Base-by-base conservation (phyloP, 1,139 yeast genomes). In the Debaryomyces udenii region DNA sequence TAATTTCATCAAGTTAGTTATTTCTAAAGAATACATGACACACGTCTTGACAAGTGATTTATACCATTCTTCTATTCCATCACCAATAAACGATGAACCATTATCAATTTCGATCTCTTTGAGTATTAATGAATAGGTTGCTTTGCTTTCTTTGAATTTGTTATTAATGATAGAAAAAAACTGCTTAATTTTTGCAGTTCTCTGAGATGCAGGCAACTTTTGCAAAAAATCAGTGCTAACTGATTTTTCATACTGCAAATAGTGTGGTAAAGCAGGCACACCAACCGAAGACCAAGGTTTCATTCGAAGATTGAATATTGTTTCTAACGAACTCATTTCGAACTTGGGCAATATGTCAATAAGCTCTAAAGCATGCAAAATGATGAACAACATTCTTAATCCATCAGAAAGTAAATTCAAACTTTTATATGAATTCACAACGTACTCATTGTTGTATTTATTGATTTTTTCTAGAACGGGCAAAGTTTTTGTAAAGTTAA, bases 211-310 rank as follows among this genome's bases (percentile, higher is more conserved):
- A 3, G 37, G 10, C 9, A 34, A 26, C 2, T 31, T 23, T n/a
- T 22, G 30, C 22, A 18, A 49, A 26, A 27, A 46, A 38, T 17
- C 55, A 46, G 17, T 39, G 30, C 43, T 45, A 22, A 61, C 43
- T 3, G 66, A 54, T 9, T 44, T 49, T 24, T 41, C 43, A 45
- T 62, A 72, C 33, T 65, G 65, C 9, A 62, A 58, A 52, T 64
- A 83, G 0, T 68, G 58, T 3, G 93, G 87, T 38, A 77, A 57
- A 23, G 71, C 74, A 0, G 98, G 97, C 4, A 83, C 83, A 0
- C 96, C 96, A 13, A 91, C 85, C 0, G 91, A 78, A 13, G 87
- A 80, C 68, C 87, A 89, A 2, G 95, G 83, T 57, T 89, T 90
- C 77, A 90, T 78, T 49, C 96, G 76, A 34, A 90, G 64, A 16